Evolutionary conservation across 2,329 filamentous ascomycete genomes (phyloP).

Genomic region (Claviceps sp.): DNA sequence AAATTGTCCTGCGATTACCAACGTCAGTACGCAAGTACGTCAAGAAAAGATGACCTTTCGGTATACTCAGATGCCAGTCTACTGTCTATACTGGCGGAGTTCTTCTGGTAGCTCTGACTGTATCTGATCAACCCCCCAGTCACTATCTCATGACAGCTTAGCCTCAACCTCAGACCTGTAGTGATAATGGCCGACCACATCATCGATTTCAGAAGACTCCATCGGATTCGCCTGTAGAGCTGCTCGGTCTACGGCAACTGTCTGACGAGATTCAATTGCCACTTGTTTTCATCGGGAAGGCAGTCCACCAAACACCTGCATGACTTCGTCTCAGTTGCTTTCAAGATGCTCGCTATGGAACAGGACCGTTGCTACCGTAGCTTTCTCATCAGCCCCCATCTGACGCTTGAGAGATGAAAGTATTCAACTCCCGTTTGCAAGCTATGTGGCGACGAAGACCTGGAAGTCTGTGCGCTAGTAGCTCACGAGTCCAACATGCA

Average conservation of each 20-base stretch:
- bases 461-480: no score
- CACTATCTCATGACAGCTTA: not conserved
- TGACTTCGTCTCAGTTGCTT: not conserved
- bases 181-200: not conserved
- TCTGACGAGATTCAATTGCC: not conserved
- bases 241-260: not conserved
- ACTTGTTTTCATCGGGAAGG: not conserved
- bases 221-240: not conserved
- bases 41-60: not conserved
- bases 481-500: no score
- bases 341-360: no score
- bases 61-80: not conserved
- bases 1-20: not conserved
- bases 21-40: not conserved
- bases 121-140: not conserved
- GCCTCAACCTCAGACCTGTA: not conserved
- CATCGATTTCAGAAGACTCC: not conserved
- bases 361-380: no score
- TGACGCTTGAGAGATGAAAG: no score
- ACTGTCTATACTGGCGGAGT: not conserved
- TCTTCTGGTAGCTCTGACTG: not conserved
- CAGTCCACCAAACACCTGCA: not conserved
- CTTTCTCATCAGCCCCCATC: no score
- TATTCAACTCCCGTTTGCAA: no score
- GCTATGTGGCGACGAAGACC: no score